Evolutionary conservation across 306 rosid species (phyloP), one percentile per base, ranked within the genome.

Genomic region (Coriaria nepalensis): DNA sequence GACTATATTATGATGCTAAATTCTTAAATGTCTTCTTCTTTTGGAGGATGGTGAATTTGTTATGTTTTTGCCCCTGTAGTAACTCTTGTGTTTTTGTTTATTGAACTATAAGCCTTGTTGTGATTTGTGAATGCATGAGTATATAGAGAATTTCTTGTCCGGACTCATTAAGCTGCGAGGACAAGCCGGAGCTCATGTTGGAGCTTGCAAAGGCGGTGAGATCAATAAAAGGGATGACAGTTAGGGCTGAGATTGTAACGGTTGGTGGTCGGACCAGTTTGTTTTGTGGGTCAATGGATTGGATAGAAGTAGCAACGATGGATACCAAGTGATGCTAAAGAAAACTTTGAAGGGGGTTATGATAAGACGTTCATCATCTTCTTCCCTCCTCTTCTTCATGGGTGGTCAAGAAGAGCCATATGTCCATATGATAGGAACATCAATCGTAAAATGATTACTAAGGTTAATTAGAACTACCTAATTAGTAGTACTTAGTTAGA

Each of bases 81-180:
- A 3, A 20, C 29, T 20, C 29, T 20, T 20, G 29, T 20, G 29
- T 20, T 20, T 1, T 20, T 20, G 29, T 20, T 20, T 20, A 20
- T 20, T 20, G 29, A 20, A 20, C 29, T 20, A 20, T 20, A 20
- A 20, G 29, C 29, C 29, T n/a, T n/a, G n/a, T n/a, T n/a, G n/a
- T n/a, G n/a, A n/a, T n/a, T n/a, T n/a, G n/a, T n/a, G n/a, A n/a
- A n/a, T n/a, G n/a, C n/a, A n/a, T n/a, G n/a, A n/a, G n/a, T n/a
- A n/a, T n/a, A n/a, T n/a, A n/a, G n/a, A n/a, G n/a, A n/a, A n/a
- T n/a, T n/a, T n/a, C n/a, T n/a, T n/a, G n/a, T n/a, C n/a, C n/a
- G n/a, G n/a, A n/a, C n/a, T n/a, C n/a, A n/a, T n/a, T n/a, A 40
- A 80, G 76, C 61, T 78, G 82, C 43, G 82, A 75, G 60, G 82